Evolutionary conservation across 2,329 filamentous ascomycete genomes (phyloP).

Genomic region (Colletotrichum tamarilloi): DNA sequence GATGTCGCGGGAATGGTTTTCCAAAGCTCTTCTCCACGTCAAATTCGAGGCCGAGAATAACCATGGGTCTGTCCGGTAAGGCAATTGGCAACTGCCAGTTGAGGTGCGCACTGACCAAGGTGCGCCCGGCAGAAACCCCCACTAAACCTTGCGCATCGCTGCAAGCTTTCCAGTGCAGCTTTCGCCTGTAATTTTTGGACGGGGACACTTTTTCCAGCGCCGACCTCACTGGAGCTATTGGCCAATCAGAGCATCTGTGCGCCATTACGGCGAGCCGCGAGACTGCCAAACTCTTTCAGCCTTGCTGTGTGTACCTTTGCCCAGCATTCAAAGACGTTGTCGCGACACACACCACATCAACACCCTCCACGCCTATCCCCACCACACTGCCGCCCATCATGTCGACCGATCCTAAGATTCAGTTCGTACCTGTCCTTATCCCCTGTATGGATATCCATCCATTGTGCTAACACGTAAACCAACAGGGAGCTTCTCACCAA

Average conservation of each 20-base stretch:
- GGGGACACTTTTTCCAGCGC: constrained; percentile 28
- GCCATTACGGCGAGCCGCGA: constrained; percentile 15
- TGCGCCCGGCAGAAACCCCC: background rate
- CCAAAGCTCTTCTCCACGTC: constrained; percentile 39
- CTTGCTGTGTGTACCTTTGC: constrained; percentile 41
- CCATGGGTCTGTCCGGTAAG: constrained; percentile 19
- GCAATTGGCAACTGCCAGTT: constrained; percentile 14
- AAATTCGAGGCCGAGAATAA: constrained; percentile 44
- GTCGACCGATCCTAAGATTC: constrained; percentile 73
- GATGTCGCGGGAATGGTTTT: constrained; percentile 46
- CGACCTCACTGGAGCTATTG: constrained; percentile 14
- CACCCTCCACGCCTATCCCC: constrained; percentile 37
- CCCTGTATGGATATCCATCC: constrained; percentile 17
- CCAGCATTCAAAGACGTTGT: constrained; percentile 16
- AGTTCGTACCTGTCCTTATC: constrained; percentile 59
- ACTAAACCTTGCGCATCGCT: constrained; percentile 6
- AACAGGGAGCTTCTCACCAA: constrained; percentile 87
- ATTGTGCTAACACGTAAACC: constrained; percentile 42
- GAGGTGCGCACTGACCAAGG: background rate
- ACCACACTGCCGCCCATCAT: constrained; percentile 35
- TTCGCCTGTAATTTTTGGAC: background rate
- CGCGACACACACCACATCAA: constrained; percentile 30
- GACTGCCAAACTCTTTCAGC: constrained; percentile 43
- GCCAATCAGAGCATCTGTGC: constrained; percentile 30
- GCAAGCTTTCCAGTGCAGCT: constrained; percentile 14